Conservation (phyloP, 306 rosid species). For the Amphicarpaea edgeworthii region DNA sequence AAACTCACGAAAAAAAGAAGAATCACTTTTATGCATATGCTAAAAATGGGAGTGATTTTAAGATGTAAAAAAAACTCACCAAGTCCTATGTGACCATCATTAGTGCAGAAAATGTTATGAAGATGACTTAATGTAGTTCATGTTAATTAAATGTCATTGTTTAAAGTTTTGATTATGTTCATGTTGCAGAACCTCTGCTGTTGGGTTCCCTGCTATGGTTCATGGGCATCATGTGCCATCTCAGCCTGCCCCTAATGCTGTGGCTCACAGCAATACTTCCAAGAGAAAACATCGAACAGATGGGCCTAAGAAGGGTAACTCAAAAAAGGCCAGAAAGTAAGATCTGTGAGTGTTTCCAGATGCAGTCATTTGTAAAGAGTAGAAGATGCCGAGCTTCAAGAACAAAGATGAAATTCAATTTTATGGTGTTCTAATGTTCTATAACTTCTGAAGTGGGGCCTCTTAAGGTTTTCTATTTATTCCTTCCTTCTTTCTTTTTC, state of each 20-base stretch:
- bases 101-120: background rate
- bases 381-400: constrained; percentile 81
- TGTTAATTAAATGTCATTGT: constrained; percentile 21
- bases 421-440: constrained; percentile 6
- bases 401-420: constrained; percentile 67
- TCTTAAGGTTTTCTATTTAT: background rate
- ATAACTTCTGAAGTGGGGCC: constrained; percentile 19
- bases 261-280: constrained; percentile 50
- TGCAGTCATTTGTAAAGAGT: constrained; percentile 57
- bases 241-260: constrained; percentile 57
- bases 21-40: background rate
- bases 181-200: constrained; percentile 98
- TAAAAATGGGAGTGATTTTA: constrained; percentile 9
- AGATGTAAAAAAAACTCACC: background rate
- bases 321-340: constrained; percentile 61
- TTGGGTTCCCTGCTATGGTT: constrained; percentile 99
- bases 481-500: constrained; percentile 19
- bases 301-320: constrained; percentile 60
- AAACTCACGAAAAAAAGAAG: background rate
- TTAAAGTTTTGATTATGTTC: constrained; percentile 36
- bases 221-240: constrained; percentile 79
- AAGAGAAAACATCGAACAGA: constrained; percentile 51
- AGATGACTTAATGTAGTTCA: constrained; percentile 20
- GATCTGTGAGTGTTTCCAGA: constrained; percentile 31
- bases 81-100: constrained; percentile 18